Evolutionary conservation across 1,139 yeast genomes (phyloP).

Genomic region (Hansenula sp.): DNA sequence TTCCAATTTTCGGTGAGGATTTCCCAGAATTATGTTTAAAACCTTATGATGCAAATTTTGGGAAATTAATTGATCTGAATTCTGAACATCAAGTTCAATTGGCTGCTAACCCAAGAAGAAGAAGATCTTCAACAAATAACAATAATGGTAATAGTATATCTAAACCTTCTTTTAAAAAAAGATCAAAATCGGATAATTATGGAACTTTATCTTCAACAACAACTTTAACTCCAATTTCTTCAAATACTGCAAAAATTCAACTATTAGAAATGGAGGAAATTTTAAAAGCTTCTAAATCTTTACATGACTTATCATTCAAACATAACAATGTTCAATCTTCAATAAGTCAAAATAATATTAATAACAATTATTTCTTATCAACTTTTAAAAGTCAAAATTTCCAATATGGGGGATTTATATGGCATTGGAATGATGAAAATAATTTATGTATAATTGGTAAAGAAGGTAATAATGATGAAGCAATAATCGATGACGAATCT

Average conservation of each 20-base stretch:
- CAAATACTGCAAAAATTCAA: background rate
- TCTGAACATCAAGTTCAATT: slow-evolving; percentile 10
- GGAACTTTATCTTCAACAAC: too few relatives aligned
- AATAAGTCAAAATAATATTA: too few relatives aligned
- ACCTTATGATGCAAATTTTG: slow-evolving; percentile 67
- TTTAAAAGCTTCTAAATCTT: slow-evolving; percentile 22
- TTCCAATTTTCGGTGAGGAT: slow-evolving; percentile 75
- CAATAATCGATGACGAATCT: slow-evolving; percentile 7
- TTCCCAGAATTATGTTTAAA: slow-evolving; percentile 70
- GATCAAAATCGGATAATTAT: slow-evolving; percentile 20
- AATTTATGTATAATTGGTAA: slow-evolving; percentile 18
- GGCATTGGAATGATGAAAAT: slow-evolving; percentile 21
- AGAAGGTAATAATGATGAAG: slow-evolving; percentile 17
- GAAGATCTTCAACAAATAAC: slow-evolving; percentile 11
- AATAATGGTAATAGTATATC: background rate
- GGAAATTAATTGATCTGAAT: slow-evolving; percentile 45
- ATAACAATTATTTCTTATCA: too few relatives aligned
- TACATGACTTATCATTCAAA: slow-evolving; percentile 20
- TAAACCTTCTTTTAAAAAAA: slow-evolving; percentile 2
- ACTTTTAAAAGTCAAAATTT: slow-evolving; percentile 10
- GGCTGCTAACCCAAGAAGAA: slow-evolving; percentile 9
- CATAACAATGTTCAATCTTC: slow-evolving; percentile 2
- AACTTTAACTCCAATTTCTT: background rate
- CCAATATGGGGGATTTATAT: slow-evolving; percentile 24
- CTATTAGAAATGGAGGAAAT: slow-evolving; percentile 20